Evolutionary conservation across 1,139 yeast species (phyloP).

Genomic region (Candida glucosophila): DNA sequence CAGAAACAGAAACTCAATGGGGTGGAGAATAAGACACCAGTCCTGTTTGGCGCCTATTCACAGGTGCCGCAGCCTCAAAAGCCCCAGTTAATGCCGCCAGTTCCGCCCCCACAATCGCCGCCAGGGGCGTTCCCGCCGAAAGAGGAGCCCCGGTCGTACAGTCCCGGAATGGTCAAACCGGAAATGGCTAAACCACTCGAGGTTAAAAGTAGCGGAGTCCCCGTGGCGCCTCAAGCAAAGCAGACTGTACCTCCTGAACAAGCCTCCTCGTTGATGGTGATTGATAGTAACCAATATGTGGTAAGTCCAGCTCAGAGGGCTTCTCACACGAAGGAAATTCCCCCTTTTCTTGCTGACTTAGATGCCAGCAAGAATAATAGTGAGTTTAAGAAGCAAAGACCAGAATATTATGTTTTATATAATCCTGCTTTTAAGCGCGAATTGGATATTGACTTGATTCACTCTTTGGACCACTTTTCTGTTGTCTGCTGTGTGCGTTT

Average conservation of each 20-base stretch:
- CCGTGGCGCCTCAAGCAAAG: slow-evolving; percentile 7
- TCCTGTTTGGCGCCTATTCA: slow-evolving; percentile 9
- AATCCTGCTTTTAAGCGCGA: slow-evolving; percentile 69
- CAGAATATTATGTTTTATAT: slow-evolving; percentile 83
- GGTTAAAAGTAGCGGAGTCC: slow-evolving; percentile 5
- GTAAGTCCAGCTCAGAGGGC: slow-evolving; percentile 37
- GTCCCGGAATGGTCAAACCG: slow-evolving; percentile 4
- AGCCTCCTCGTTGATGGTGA: slow-evolving; percentile 27
- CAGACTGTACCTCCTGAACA: slow-evolving; percentile 15
- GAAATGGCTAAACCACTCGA: slow-evolving; percentile 8
- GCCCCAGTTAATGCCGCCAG: slow-evolving; percentile 8
- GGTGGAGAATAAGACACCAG: slow-evolving; percentile 4
- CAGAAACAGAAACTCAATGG: slow-evolving; percentile 13
- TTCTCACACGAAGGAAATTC: slow-evolving; percentile 65
- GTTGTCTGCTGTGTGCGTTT: slow-evolving; percentile 96
- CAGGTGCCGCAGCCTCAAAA: slow-evolving; percentile 12
- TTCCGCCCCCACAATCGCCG: slow-evolving; percentile 11
- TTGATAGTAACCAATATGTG: slow-evolving; percentile 36
- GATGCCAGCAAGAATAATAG: slow-evolving; percentile 75
- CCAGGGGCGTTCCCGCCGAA: no score
- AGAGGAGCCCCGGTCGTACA: no score
- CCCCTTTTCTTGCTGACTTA: slow-evolving; percentile 73
- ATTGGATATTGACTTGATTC: slow-evolving; percentile 82
- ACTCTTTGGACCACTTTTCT: slow-evolving; percentile 83
- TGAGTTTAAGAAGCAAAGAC: slow-evolving; percentile 72